Percentiles rank a stretch among this genome's conserved stretches.
These are phyloP conservation scores for Ilex aquifolium DNA, from an alignment of 257 asterid species.

Conservation along the genomic window DNA sequence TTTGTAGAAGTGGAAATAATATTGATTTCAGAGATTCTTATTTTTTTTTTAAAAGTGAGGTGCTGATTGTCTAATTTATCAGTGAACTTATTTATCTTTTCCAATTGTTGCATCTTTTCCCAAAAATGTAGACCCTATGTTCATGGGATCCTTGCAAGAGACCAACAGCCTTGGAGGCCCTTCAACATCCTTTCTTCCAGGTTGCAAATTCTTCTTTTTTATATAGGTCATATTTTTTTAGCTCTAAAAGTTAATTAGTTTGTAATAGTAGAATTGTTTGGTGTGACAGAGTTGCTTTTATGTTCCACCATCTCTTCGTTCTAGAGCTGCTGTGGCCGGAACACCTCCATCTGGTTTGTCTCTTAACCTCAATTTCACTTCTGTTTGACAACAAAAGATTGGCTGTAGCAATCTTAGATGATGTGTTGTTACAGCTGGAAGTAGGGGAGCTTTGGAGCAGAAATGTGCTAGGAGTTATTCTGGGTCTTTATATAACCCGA, in stretches of 20 bases:
- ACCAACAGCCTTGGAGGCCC: slow-evolving; percentile 80
- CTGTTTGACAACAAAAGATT: not conserved
- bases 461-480: slow-evolving; percentile 38
- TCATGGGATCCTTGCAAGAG: slow-evolving; percentile 93
- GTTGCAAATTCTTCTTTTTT: slow-evolving; percentile 27
- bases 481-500: slow-evolving; percentile 38
- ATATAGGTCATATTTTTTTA: not conserved
- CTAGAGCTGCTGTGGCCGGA: slow-evolving; percentile 45
- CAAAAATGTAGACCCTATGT: slow-evolving; percentile 60
- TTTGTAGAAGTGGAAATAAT: no score
- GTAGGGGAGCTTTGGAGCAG: slow-evolving; percentile 38
- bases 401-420: not conserved
- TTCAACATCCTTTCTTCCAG: slow-evolving; percentile 94
- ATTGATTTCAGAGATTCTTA: no score
- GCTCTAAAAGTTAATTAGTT: no score
- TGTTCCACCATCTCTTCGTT: slow-evolving; percentile 80
- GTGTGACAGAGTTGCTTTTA: slow-evolving; percentile 67
- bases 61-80: not conserved
- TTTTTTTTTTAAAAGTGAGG: no score
- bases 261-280: slow-evolving; percentile 1
- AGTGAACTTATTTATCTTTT: not conserved
- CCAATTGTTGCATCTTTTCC: slow-evolving; percentile 9
- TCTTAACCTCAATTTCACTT: not conserved
- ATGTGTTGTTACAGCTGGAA: slow-evolving; percentile 2
- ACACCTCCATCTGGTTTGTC: slow-evolving; percentile 76